Evolutionary conservation across 164 flowering plant species (phyloP), one percentile per base, ranked within the genome.

Genomic region (Vitis rupestris): DNA sequence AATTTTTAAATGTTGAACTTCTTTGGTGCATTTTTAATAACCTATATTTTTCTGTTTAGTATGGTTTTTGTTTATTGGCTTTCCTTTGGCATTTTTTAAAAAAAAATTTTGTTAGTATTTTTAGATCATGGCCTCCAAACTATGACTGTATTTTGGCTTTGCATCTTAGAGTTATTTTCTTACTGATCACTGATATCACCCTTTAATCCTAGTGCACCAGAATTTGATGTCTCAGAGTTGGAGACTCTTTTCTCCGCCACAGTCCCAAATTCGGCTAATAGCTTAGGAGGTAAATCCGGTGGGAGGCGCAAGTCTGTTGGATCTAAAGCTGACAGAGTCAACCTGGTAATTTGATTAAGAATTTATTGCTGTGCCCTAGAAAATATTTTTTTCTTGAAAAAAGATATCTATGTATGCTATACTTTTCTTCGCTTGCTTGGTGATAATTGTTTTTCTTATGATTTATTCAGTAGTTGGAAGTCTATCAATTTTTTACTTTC

Each of bases 161-260:
- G 11, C 30, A 9, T 50, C 7, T 27, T 10, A 16, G 23, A 37
- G 44, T 6, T 37, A 37, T 37, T 37, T 7, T 37, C 27, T 64
- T 56, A 10, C 30, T 17, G 7, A 7, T 72, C 8, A n/a, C 56
- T 73, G 59, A 57, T 69, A 9, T 74, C 31, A 10, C 63, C 58
- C 8, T 75, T 69, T 59, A 73, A 53, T 76, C 64, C 64, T 78
- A 95, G 99, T 70, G 88, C 89, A 52, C 83, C 93, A 69, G 99
- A 93, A 72, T 88, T 95, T 85, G 98, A 95, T 74, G 90, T 95
- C 37, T 88, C 93, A 78, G 99, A 95, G 82, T 75, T 95, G 59
- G 99, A 90, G 89, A 86, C 68, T 16, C 93, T 93, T 75, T 95
- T 95, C 84, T 89, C 98, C 78, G 84, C 92, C 55, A 80, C 81